Evolutionary conservation across 164 flowering plant species (phyloP).

Genomic region (Brasenia schreberi): DNA sequence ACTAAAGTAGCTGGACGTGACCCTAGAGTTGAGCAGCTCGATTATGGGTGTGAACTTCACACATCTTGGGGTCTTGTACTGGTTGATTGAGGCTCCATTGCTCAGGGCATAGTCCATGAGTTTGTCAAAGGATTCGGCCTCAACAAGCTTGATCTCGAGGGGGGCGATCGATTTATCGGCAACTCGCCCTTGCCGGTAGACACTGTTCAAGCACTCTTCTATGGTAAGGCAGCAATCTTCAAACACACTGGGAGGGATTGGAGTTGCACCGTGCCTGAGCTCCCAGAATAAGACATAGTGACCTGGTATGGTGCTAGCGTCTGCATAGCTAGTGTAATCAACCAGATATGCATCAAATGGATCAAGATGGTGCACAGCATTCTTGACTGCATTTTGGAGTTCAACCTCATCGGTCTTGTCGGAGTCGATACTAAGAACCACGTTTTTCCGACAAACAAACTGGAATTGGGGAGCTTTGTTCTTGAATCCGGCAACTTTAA

Average conservation of each 20-base stretch:
- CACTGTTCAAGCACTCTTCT: slow-evolving; percentile 83
- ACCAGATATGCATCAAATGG: slow-evolving; percentile 59
- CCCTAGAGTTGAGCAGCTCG: slow-evolving; percentile 72
- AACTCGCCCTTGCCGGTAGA: slow-evolving; percentile 80
- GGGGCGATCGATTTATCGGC: slow-evolving; percentile 87
- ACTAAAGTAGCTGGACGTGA: slow-evolving; percentile 42
- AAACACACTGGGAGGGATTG: slow-evolving; percentile 64
- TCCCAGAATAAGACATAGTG: slow-evolving; percentile 96
- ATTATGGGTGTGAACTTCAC: slow-evolving; percentile 80
- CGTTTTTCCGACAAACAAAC: slow-evolving; percentile 83
- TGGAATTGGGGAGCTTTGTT: slow-evolving; percentile 95
- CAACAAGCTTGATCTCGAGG: slow-evolving; percentile 80
- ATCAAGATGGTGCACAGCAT: slow-evolving; percentile 49
- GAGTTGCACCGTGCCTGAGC: slow-evolving; percentile 43
- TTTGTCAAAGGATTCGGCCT: slow-evolving; percentile 79
- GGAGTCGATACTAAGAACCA: slow-evolving; percentile 81
- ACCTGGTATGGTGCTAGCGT: slow-evolving; percentile 58
- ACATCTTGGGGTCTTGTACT: slow-evolving; percentile 92
- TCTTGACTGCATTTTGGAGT: slow-evolving; percentile 74
- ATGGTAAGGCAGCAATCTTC: slow-evolving; percentile 83
- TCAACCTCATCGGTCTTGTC: slow-evolving; percentile 98
- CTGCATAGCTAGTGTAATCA: slow-evolving; percentile 94
- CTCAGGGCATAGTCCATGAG: slow-evolving; percentile 97
- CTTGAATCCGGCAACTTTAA: slow-evolving; percentile 89
- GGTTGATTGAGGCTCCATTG: slow-evolving; percentile 84